Conservation (phyloP, 2,329 filamentous ascomycete genomes). For the Neoscytalidium dimidiatum region DNA sequence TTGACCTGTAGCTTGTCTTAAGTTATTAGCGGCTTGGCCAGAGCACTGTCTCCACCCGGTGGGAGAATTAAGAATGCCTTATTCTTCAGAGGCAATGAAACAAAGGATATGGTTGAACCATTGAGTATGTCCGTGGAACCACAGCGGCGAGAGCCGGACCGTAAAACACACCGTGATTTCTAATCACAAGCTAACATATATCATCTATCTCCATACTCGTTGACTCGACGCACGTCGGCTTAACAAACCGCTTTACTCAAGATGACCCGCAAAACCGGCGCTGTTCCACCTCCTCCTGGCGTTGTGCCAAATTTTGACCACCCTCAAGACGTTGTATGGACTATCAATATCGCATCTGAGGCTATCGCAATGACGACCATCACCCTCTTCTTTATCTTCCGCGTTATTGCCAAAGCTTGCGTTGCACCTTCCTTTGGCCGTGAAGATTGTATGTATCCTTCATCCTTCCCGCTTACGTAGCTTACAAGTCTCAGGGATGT, state of each 20-base stretch:
- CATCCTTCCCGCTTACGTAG: neutral
- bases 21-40: too few species aligned
- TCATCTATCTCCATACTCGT: too few species aligned
- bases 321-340: neutral
- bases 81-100: too few species aligned
- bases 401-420: neutral
- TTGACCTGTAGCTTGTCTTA: too few species aligned
- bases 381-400: neutral
- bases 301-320: neutral
- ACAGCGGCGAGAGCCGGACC: too few species aligned
- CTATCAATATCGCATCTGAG: neutral
- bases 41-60: too few species aligned
- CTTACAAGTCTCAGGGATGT: neutral
- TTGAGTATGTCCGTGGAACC: too few species aligned
- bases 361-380: neutral
- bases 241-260: neutral
- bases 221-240: too few species aligned
- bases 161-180: too few species aligned
- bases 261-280: neutral
- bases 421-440: neutral
- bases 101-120: too few species aligned
- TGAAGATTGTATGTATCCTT: neutral
- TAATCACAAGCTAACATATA: too few species aligned
- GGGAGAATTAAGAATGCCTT: too few species aligned
- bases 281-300: neutral